phyloP scores from a whole-genome alignment of 2,329 filamentous ascomycete genomes.

The Pseudocercospora vitis region DNA sequence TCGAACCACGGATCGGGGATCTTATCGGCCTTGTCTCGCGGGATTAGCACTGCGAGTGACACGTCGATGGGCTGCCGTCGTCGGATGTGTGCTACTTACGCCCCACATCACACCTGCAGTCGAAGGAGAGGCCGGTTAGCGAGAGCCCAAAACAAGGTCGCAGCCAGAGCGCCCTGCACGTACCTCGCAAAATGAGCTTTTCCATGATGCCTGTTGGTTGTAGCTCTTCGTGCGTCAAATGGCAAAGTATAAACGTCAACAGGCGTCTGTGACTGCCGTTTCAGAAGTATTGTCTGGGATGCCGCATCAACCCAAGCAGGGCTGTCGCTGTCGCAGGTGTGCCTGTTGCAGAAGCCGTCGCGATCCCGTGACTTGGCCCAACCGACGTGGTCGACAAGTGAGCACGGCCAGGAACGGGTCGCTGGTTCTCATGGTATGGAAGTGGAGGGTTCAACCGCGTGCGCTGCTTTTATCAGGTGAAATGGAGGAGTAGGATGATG shows the following conservation, averaged over 20 bases:
- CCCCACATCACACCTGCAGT: constrained; percentile 31
- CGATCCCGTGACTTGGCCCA: background rate
- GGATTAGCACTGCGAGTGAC: background rate
- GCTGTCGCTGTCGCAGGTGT: constrained; percentile 9
- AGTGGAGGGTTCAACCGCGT: background rate
- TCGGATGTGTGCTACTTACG: constrained; percentile 17
- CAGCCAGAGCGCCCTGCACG: constrained; percentile 8
- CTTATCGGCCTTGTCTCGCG: constrained; percentile 33
- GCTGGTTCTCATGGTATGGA: too few relatives aligned
- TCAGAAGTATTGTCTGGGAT: constrained; percentile 10
- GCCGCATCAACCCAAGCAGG: constrained; percentile 17
- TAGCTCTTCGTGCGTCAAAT: constrained; percentile 7
- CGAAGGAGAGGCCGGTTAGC: constrained; percentile 15
- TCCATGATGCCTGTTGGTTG: constrained; percentile 21
- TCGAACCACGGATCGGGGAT: constrained; percentile 43
- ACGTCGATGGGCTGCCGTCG: constrained; percentile 4
- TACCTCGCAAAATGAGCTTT: constrained; percentile 31
- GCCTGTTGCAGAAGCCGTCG: background rate
- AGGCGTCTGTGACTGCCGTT: constrained; percentile 6
- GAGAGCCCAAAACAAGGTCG: constrained; percentile 13
- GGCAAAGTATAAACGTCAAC: background rate
- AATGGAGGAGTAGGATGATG: background rate
- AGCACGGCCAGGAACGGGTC: background rate
- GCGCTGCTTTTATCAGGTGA: background rate
- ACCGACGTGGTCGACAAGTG: background rate